phyloP scores from a whole-genome alignment of 2,329 filamentous ascomycete genomes.

The Talaromyces sp. region DNA sequence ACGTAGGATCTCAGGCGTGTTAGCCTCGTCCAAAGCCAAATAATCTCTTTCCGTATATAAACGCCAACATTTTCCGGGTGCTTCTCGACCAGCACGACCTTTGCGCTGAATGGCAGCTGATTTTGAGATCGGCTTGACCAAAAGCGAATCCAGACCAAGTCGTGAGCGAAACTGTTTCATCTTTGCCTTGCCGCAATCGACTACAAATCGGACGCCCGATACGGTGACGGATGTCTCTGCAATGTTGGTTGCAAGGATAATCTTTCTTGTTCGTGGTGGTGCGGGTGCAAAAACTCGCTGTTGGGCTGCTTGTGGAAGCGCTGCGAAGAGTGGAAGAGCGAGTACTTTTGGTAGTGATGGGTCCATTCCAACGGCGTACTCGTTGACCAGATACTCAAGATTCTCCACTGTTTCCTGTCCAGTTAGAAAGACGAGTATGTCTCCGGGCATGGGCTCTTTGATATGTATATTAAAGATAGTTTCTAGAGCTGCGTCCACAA shows the following conservation, averaged over 20 bases:
- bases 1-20: conserved; percentile 83
- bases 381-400: conserved; percentile 74
- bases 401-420: conserved; percentile 91
- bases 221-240: conserved; percentile 98
- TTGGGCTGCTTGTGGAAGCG: conserved; percentile 80
- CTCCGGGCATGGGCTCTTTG: conserved; percentile 86
- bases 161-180: conserved; percentile 84
- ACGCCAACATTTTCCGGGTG: conserved; percentile 81
- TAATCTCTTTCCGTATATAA: conserved; percentile 82
- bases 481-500: conserved; percentile 77
- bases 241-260: conserved; percentile 93
- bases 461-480: conserved; percentile 82
- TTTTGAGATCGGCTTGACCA: conserved; percentile 86
- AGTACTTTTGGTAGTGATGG: conserved; percentile 66
- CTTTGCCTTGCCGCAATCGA: conserved; percentile 92
- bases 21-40: conserved; percentile 65
- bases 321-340: conserved; percentile 81
- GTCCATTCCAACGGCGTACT: conserved; percentile 69
- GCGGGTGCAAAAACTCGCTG: conserved; percentile 79
- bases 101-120: conserved; percentile 89
- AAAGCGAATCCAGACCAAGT: conserved; percentile 82
- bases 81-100: conserved; percentile 90
- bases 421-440: conserved; percentile 86
- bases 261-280: conserved; percentile 72
- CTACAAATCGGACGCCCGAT: conserved; percentile 82